Evolutionary conservation across 2,329 filamentous ascomycete genomes (phyloP).

Genomic region (Endoconidiophora laricicola): DNA sequence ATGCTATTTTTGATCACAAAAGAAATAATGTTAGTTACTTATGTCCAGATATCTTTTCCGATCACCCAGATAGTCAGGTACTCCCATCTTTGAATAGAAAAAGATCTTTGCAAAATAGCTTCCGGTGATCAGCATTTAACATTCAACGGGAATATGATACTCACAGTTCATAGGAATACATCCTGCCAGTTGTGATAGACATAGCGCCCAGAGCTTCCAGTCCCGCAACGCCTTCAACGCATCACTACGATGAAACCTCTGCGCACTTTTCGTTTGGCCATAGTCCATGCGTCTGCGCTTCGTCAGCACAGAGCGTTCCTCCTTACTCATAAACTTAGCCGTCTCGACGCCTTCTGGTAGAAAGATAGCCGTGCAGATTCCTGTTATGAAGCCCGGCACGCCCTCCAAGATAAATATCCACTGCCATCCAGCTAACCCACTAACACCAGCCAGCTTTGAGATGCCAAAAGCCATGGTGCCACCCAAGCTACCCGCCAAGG

Average conservation of each 20-base stretch:
- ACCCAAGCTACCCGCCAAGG: neutral
- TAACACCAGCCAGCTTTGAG: neutral
- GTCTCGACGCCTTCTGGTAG: neutral
- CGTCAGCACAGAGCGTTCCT: neutral
- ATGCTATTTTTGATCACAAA: neutral
- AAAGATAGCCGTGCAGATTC: neutral
- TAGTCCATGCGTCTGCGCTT: slow-evolving; percentile 3
- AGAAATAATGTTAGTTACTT: neutral
- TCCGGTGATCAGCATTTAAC: no score
- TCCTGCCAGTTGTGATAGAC: neutral
- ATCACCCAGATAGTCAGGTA: no score
- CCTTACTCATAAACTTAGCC: neutral
- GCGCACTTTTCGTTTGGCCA: neutral
- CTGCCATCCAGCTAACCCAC: neutral
- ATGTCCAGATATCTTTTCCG: neutral
- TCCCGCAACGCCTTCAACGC: neutral
- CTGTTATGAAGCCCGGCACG: neutral
- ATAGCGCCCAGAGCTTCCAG: slow-evolving; percentile 4
- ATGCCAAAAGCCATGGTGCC: neutral
- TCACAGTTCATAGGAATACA: neutral
- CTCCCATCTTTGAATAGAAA: no score
- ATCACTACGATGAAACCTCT: neutral
- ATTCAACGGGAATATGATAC: neutral
- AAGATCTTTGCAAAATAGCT: no score
- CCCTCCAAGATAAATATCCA: slow-evolving; percentile 2